Percentiles rank a stretch among this genome's conserved stretches.
phyloP scores from a whole-genome alignment of 768 basidiomycete species.

The Psilocybe subaeruginosa region DNA sequence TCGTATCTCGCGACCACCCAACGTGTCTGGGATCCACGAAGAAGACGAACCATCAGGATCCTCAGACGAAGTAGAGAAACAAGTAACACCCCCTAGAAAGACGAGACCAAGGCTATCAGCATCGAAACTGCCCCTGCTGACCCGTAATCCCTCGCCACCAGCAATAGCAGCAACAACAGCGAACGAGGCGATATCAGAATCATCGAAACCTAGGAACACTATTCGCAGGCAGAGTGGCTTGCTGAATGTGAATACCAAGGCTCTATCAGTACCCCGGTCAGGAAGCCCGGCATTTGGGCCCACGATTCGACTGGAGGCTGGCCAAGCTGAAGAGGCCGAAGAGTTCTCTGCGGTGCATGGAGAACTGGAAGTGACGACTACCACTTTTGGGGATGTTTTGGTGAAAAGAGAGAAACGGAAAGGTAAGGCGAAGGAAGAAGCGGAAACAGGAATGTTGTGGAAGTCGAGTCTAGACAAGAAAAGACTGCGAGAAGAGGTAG shows the following conservation, averaged over 20 bases:
- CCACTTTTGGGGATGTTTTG: constrained; percentile 26
- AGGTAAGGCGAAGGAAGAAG: constrained; percentile 45
- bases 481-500: constrained; percentile 29
- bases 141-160: constrained; percentile 43
- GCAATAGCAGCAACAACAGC: constrained; percentile 13
- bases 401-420: constrained; percentile 52
- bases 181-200: constrained; percentile 21
- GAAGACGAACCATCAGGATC: constrained; percentile 63
- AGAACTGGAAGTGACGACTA: constrained; percentile 34
- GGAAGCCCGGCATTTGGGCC: constrained; percentile 73
- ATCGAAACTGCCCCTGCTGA: constrained; percentile 51
- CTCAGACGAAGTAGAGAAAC: constrained; percentile 42
- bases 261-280: constrained; percentile 51
- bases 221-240: constrained; percentile 57
- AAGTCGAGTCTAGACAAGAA: constrained; percentile 22
- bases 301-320: constrained; percentile 58
- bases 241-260: constrained; percentile 45
- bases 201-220: constrained; percentile 40
- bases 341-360: constrained; percentile 38
- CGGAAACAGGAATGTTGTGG: constrained; percentile 18
- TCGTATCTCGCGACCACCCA: constrained; percentile 68
- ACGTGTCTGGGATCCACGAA: constrained; percentile 66
- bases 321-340: constrained; percentile 62
- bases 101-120: constrained; percentile 52
- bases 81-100: constrained; percentile 41